Evolutionary conservation across 2,329 filamentous ascomycete genomes (phyloP), one percentile per base, ranked within the genome.

Genomic region (Epichloe glyceriae): DNA sequence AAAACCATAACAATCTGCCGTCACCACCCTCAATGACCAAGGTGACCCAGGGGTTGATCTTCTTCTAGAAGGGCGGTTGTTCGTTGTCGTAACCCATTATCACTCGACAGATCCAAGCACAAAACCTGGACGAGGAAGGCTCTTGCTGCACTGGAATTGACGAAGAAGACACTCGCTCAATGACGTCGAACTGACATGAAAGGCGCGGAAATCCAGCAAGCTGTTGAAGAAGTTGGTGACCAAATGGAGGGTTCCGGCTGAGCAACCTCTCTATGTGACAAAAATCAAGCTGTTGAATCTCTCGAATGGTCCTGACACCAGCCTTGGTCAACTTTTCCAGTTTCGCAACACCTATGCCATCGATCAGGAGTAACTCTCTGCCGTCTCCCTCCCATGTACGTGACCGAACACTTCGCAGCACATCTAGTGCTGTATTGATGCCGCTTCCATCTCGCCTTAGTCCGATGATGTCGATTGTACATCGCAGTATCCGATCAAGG

Each of bases 161-260:
- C 14, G 12, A 14, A 3, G 41, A 44, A 5, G 19, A 45, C 40
- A 57, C 52, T 40, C 53, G 52, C 4, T 52, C 54, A 3, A 67
- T 46, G 15, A 70, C 55, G 7, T 70, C 65, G 35, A 68, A 61
- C 12, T 64, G 59, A 37, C 81, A 54, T 1, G 59, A 68, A 17
- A 83, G 60, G 3, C 65, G 63, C 12, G 93, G 93, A 58, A 96
- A 97, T 0, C 74, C 73, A 1, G 75, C 76, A 10, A 93, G 66
- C 19, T 73, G 71, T 12, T 80, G 78, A 14, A 86, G 69, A 41
- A 94, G 62, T 41, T 83, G 83, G 43, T 78, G 75, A 0, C 91
- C 93, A 61, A 86, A 95, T 0, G 91, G 88, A 0, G 89, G 87
- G 56, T 95, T 88, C 50, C 85, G 83, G 55, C 82, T 84, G 45